Evolutionary conservation across 345 rosid species (phyloP).

Genomic region (Sonneratia caseolaris): DNA sequence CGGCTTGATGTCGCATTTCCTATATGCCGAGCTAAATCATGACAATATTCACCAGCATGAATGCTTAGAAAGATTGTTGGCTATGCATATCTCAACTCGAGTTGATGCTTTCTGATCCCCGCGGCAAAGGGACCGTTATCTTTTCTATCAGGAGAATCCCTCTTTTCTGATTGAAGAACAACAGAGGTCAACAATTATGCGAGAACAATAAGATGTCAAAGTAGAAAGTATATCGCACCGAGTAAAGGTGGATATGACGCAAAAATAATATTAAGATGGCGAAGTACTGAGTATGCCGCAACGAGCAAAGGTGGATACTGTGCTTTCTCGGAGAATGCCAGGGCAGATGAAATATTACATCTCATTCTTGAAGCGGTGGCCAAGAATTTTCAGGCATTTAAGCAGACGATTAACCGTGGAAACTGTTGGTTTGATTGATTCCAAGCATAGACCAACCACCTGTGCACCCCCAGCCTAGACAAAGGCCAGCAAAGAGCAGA

Average conservation of each 20-base stretch:
- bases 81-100: not conserved
- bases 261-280: too few species aligned
- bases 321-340: too few species aligned
- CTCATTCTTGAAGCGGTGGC: too few species aligned
- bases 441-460: not conserved
- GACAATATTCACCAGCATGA: not conserved
- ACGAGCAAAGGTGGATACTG: too few species aligned
- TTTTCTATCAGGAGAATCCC: not conserved
- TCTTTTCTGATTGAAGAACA: not conserved
- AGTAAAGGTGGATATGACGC: too few species aligned
- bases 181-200: not conserved
- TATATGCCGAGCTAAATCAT: not conserved
- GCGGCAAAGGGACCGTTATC: not conserved
- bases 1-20: too few species aligned
- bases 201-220: not conserved
- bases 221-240: too few species aligned
- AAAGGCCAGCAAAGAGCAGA: slow-evolving; percentile 10
- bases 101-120: not conserved
- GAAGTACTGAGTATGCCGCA: too few species aligned
- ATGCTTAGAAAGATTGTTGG: not conserved
- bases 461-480: slow-evolving; percentile 1
- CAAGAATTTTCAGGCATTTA: too few species aligned
- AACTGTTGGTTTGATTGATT: too few species aligned
- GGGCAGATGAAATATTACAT: too few species aligned
- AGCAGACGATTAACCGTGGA: too few species aligned